A percentile compares a stretch with the other conserved stretches of the same genome.
phyloP scores from a whole-genome alignment of 345 rosid species.

The Moricandia arvensis region DNA sequence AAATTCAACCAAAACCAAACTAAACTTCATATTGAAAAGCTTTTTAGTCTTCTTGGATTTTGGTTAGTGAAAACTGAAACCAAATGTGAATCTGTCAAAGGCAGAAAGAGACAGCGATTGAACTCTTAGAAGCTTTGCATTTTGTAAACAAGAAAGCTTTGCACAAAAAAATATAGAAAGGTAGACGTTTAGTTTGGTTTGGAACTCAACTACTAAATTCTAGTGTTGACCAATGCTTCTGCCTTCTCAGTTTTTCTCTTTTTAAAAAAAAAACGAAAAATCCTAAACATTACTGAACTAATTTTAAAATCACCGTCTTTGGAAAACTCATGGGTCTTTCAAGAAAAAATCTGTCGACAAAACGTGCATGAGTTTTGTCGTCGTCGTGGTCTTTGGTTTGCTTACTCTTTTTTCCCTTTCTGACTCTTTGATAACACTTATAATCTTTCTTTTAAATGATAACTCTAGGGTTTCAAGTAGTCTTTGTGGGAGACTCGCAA shows the following conservation, averaged over 20 bases:
- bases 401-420: not conserved
- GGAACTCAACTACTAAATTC: not conserved
- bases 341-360: not conserved
- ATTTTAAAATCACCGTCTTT: not conserved
- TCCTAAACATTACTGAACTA: too few relatives aligned
- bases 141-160: too few relatives aligned
- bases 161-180: too few relatives aligned
- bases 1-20: too few relatives aligned
- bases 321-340: not conserved
- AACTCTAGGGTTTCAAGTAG: not conserved
- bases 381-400: not conserved
- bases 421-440: not conserved
- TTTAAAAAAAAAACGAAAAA: too few relatives aligned
- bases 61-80: too few relatives aligned
- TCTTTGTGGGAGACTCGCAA: not conserved
- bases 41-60: too few relatives aligned
- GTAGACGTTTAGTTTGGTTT: not conserved
- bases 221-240: not conserved
- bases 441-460: not conserved
- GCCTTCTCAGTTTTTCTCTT: not conserved
- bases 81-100: too few relatives aligned
- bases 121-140: too few relatives aligned
- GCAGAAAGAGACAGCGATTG: too few relatives aligned
- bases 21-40: too few relatives aligned
- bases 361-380: not conserved